Percentiles rank a stretch among this genome's conserved stretches.
Evolutionary conservation across 139 green algal genomes (phyloP).

Genomic region (Chlamydomonas incerta): DNA sequence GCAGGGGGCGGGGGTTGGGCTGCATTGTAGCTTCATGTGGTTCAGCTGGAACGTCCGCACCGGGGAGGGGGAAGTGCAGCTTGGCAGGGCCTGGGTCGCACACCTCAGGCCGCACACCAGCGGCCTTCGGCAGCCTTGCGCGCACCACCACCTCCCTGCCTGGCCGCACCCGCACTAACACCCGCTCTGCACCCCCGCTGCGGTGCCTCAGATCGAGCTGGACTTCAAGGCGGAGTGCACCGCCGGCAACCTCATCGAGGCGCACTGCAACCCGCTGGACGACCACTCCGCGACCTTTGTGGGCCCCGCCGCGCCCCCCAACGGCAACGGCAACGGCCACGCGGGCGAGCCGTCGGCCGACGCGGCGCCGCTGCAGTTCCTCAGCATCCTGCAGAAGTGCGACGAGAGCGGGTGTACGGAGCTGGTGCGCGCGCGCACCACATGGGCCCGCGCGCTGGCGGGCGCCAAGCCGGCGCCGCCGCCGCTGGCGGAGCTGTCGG

Average conservation of each 20-base stretch:
- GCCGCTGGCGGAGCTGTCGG: too few species aligned
- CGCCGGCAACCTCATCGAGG: slow-evolving; percentile 79
- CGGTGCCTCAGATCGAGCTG: slow-evolving; percentile 86
- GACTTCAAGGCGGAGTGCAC: slow-evolving; percentile 93
- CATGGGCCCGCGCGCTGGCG: slow-evolving; percentile 58
- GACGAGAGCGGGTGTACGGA: slow-evolving; percentile 66
- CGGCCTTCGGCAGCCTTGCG: too few species aligned
- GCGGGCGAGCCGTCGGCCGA: not conserved
- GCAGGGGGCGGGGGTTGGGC: too few species aligned
- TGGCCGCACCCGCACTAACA: too few species aligned
- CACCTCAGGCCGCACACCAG: too few species aligned
- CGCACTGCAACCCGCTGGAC: slow-evolving; percentile 51
- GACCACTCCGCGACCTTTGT: not conserved
- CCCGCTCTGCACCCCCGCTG: not conserved
- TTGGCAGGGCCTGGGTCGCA: too few species aligned
- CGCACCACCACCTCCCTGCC: too few species aligned
- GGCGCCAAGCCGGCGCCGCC: too few species aligned
- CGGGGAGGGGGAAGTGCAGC: too few species aligned
- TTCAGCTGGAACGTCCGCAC: too few species aligned
- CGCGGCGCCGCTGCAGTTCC: slow-evolving; percentile 10
- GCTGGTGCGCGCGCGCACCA: slow-evolving; percentile 80
- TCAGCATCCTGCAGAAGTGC: slow-evolving; percentile 72
- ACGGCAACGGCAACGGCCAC: not conserved
- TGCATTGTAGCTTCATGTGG: too few species aligned
- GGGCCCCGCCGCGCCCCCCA: too few species aligned